Base-by-base conservation (phyloP, 2,329 filamentous ascomycete species). In the Pezizomycotina sp. region DNA sequence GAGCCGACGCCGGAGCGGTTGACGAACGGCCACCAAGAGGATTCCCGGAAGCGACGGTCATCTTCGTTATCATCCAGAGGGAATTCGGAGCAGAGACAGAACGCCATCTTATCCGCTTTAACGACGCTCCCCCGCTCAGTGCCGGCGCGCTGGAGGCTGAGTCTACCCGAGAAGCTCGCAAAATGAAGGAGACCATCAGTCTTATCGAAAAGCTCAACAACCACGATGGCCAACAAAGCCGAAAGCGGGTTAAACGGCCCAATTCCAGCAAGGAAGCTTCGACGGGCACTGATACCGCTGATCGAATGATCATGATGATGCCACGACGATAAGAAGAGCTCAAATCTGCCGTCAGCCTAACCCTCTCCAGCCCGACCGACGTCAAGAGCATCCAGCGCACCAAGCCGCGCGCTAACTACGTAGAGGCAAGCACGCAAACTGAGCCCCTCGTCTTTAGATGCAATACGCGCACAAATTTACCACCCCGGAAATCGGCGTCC, bases 31-130 rank as follows among this genome's bases (percentile, higher is more conserved):
- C n/a, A 76, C 4, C 67, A 71, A 16, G 60, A 59, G 6, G 51
- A 47, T 8, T 71, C 75, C 19, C 60, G 65, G 22, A 71, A 74
- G 42, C 58, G 49, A 15, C 57, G 57, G 16, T 66, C 65, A 0
- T 57, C 59, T 1, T 65, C 69, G 7, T 61, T 60, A 15, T 66
- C 65, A 14, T 63, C 64, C 5, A 64, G 65, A 42, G 74, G 71
- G 58, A 78, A 78, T 51, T 69, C 73, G 6, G 64, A 77, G 72
- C 49, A 66, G 74, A 35, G 74, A 78, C 47, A 61, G 69, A 46
- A 77, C 74, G 2, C 74, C 74, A 2, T 56, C 63, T 10, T 62
- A 65, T 5, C 66, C 38, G 34, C 16, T 40, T 37, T 19, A 37
- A 32, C 6, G 41, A 44, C 23, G 40, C 40, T 25, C 36, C 41